Evolutionary conservation across 139 green algal species (phyloP).

Genomic region (Ulvella scutata): DNA sequence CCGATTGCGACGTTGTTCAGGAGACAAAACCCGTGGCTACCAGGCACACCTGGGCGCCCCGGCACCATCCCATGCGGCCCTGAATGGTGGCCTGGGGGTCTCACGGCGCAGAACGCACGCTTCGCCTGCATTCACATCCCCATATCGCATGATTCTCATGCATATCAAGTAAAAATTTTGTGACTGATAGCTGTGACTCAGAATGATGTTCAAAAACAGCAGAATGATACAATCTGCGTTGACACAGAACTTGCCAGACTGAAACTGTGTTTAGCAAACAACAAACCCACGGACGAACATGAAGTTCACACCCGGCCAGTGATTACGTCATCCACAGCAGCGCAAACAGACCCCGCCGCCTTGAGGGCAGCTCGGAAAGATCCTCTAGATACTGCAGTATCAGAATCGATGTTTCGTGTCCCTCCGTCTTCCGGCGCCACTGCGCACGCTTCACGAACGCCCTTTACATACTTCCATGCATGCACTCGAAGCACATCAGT

Average conservation of each 20-base stretch:
- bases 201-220: too few relatives aligned
- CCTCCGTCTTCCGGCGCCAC: slow-evolving; percentile 22
- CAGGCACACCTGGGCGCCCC: slow-evolving; percentile 14
- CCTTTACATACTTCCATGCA: slow-evolving; percentile 67
- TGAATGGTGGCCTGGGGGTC: slow-evolving; percentile 81
- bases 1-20: slow-evolving; percentile 85
- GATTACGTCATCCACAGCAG: slow-evolving; percentile 55
- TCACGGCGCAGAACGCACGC: slow-evolving; percentile 77
- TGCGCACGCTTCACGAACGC: slow-evolving; percentile 24
- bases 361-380: slow-evolving; percentile 55
- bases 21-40: slow-evolving; percentile 86
- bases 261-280: not conserved
- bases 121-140: slow-evolving; percentile 34
- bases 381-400: slow-evolving; percentile 60
- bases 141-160: not conserved
- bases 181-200: too few relatives aligned
- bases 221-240: too few relatives aligned
- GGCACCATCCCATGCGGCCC: slow-evolving; percentile 52
- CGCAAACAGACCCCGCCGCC: slow-evolving; percentile 50
- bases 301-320: slow-evolving; percentile 13
- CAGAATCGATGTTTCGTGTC: slow-evolving; percentile 54
- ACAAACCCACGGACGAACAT: not conserved
- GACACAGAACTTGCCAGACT: not conserved
- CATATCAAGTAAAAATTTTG: not conserved
- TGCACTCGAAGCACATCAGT: slow-evolving; percentile 69